Base-by-base conservation (phyloP, 2,329 filamentous ascomycete genomes). In the Pochonia chlamydosporia region DNA sequence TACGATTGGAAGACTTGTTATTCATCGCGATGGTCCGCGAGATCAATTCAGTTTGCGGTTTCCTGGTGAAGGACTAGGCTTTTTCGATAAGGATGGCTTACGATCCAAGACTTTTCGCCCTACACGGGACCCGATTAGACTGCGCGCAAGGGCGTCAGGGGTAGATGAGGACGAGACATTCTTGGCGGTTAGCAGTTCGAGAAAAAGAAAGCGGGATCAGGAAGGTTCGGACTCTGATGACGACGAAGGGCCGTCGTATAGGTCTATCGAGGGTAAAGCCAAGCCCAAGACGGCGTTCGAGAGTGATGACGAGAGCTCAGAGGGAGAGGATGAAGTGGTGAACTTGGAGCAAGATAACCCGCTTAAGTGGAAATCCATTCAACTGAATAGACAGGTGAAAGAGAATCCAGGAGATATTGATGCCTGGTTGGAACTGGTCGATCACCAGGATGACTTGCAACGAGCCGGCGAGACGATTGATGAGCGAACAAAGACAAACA, bases 371-470 rank as follows among this genome's bases (percentile, higher is more conserved):
- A 76, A 68, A 48, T 81, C 81, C 13, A 72, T 84, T 0, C 71
- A 82, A 44, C 70, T 96, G 7, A 79, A 77, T 3, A 78, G 76
- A 11, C 74, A 64, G 25, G 81, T 89, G 28, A 82, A 85, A 47
- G 72, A 84, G 1, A 64, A 79, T 20, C 88, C 90, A 1, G 63
- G 74, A 5, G 79, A 95, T 57, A 72, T 87, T 18, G 70, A 82
- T 36, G 74, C 81, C 16, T 97, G 92, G 92, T 64, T 95, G 14
- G 74, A 79, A 31, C 73, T 96, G n/a, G 85, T 92, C 40, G 70
- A 82, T 7, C 82, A 95, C 51, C 92, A 97, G 66, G 82, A 89
- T 51, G 63, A 66, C 2, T 71, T 95, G 47, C 68, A 92, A 36
- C 69, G 70, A 44, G 68, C 72, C 21, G 71, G 72, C 23, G 67